Evolutionary conservation across 2,329 filamentous ascomycete species (phyloP).

Genomic region (Aureobasidium sp.): DNA sequence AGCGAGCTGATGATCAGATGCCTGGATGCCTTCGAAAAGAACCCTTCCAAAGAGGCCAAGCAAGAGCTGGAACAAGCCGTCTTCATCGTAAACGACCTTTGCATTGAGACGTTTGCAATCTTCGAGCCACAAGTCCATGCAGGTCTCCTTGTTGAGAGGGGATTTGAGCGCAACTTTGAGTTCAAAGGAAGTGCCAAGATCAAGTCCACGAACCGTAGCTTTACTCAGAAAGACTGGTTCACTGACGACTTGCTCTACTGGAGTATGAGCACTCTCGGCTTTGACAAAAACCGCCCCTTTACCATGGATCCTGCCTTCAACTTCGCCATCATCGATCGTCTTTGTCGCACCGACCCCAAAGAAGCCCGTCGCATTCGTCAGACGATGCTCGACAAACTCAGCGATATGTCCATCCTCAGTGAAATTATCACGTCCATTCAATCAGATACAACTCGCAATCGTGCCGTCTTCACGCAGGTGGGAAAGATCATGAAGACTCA

Average conservation of each 20-base stretch:
- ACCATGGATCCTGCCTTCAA: neutral
- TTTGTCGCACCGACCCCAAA: neutral
- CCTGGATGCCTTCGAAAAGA: neutral
- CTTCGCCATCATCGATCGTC: neutral
- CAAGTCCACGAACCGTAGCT: neutral
- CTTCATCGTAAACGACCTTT: neutral
- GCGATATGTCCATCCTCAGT: neutral
- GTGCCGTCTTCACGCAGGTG: neutral
- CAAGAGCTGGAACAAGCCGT: neutral
- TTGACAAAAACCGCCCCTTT: neutral
- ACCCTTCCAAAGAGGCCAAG: neutral
- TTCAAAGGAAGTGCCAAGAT: neutral
- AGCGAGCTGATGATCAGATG: neutral
- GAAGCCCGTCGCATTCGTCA: neutral
- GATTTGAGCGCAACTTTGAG: neutral
- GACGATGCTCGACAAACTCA: neutral
- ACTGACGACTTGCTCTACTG: neutral
- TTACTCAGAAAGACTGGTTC: neutral
- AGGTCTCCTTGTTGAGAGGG: neutral
- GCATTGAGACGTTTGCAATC: neutral
- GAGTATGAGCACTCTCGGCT: neutral
- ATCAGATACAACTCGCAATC: neutral
- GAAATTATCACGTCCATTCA: neutral
- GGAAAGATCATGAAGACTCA: neutral
- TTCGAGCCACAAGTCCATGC: neutral